A percentile compares a stretch with the other conserved stretches of the same genome.
Conservation (phyloP, 1,284 basidiomycete genomes). For the Microbotryum lychnidis-dioicae region DNA sequence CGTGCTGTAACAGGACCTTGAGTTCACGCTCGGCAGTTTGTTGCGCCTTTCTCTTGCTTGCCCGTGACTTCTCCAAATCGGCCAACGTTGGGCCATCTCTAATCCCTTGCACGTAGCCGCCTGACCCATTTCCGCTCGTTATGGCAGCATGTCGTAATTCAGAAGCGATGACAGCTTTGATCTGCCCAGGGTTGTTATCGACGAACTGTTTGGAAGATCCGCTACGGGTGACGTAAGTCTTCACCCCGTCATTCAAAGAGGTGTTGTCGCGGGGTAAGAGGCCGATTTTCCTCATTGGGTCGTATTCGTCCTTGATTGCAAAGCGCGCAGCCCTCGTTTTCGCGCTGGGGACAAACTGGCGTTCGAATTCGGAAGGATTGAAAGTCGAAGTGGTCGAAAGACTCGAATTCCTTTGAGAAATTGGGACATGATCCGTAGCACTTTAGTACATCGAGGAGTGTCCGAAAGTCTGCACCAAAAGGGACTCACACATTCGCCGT, state of each 20-base stretch:
- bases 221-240: slow-evolving; percentile 3
- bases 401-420: slow-evolving; percentile 10
- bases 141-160: background rate
- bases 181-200: no score
- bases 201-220: no score
- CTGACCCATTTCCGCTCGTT: background rate
- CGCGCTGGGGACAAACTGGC: no score
- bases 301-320: no score
- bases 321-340: no score
- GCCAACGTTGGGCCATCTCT: slow-evolving; percentile 18
- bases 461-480: background rate
- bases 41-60: slow-evolving; percentile 3
- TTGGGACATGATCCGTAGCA: background rate
- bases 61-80: slow-evolving; percentile 9
- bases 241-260: slow-evolving; percentile 1
- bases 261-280: background rate
- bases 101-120: slow-evolving; percentile 12
- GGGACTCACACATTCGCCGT: slow-evolving; percentile 17
- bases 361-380: background rate
- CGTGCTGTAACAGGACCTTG: slow-evolving; percentile 12
- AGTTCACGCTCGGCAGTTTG: slow-evolving; percentile 6
- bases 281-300: slow-evolving; percentile 1
- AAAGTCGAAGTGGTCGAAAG: background rate
- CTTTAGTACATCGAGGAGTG: background rate
- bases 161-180: no score